Percentiles rank a stretch among this genome's conserved stretches.
These are phyloP conservation scores for Backusella luteola DNA, from an alignment of 192 early-diverging fungal genomes.

Conservation along the genomic window DNA sequence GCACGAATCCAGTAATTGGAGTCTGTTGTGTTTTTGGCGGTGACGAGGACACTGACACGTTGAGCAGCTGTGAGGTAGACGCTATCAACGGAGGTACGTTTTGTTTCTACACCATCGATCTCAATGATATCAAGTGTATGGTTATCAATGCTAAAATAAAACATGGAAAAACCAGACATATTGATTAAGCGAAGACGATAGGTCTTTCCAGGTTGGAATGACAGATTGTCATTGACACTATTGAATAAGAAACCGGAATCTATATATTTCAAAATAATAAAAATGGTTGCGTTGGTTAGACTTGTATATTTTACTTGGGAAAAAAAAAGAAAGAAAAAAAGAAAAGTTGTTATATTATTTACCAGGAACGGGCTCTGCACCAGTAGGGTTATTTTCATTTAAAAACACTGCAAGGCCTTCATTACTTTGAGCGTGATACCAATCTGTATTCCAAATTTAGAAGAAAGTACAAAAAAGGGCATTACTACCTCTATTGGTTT, in stretches of 20 bases:
- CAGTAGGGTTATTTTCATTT: conserved; percentile 69
- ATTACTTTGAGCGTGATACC: conserved; percentile 61
- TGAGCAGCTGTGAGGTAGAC: conserved; percentile 70
- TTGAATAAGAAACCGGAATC: conserved; percentile 60
- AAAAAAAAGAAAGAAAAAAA: not conserved
- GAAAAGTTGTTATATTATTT: not conserved
- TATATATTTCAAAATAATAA: not conserved
- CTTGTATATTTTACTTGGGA: not conserved
- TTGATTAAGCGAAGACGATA: conserved; percentile 79
- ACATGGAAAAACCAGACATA: conserved; percentile 65
- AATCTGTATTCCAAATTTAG: conserved; percentile 25
- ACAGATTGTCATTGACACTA: conserved; percentile 32
- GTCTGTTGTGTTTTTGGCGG: conserved; percentile 58
- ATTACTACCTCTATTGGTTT: conserved; percentile 6
- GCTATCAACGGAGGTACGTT: conserved; percentile 50
- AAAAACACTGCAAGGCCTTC: conserved; percentile 52
- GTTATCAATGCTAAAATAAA: conserved; percentile 66
- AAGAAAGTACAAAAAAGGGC: conserved; percentile 1
- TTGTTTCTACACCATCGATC: conserved; percentile 66
- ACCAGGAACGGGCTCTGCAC: conserved; percentile 66
- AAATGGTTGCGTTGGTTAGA: not conserved
- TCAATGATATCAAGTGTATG: conserved; percentile 70
- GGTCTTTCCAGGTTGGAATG: conserved; percentile 65
- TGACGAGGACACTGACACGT: conserved; percentile 78
- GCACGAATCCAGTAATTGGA: conserved; percentile 74